Base-by-base conservation (phyloP, 2,329 filamentous ascomycete species). In the Rasamsonia emersonii region DNA sequence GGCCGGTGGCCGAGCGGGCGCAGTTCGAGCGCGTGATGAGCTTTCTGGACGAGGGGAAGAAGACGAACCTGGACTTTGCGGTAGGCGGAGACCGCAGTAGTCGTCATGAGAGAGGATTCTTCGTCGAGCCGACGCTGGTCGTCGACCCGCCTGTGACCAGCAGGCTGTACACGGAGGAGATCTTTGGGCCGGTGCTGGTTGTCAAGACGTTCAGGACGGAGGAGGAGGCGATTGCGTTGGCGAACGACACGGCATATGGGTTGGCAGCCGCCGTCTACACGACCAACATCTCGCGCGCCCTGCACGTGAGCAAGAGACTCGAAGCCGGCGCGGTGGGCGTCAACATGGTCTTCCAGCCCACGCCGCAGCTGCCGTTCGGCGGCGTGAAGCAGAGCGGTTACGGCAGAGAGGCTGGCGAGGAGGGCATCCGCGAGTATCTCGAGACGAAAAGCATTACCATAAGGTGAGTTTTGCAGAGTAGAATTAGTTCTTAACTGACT, bases 331-430 rank as follows among this genome's bases (percentile, higher is more conserved):
- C 32, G 8, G 35, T 43, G 2, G 33, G 35, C n/a, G 28, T 48
- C 16, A 48, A 64, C 50, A 11, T 29, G 3, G 35, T 32, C 10
- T 27, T 38, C 9, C 21, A 15, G n/a, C n/a, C 33, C 9, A 28
- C 35, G 16, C 15, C 20, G 14, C 36, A 41, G 11, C 38, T 39
- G 28, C 73, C 73, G 19, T 88, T 88, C 45, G 79, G 81, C 33
- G 85, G 86, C 0, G 85, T 73, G 68, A 89, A 88, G 63, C 73
- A 86, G 62, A 75, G 68, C 16, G 84, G 85, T 40, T 82, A 86
- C 36, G 84, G 84, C 26, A 76, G 82, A 35, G 85, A 93, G 58
- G 65, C 82, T 3, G 79, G 79, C 40, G 77, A 81, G 65, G 73
- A 72, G 25, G 79, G 76, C 2, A 56, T 83, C 35, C 62, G 66